These are phyloP conservation scores for Eimeria maxima DNA, from an alignment of 169 alveolate genomes.

Conservation along the genomic window DNA sequence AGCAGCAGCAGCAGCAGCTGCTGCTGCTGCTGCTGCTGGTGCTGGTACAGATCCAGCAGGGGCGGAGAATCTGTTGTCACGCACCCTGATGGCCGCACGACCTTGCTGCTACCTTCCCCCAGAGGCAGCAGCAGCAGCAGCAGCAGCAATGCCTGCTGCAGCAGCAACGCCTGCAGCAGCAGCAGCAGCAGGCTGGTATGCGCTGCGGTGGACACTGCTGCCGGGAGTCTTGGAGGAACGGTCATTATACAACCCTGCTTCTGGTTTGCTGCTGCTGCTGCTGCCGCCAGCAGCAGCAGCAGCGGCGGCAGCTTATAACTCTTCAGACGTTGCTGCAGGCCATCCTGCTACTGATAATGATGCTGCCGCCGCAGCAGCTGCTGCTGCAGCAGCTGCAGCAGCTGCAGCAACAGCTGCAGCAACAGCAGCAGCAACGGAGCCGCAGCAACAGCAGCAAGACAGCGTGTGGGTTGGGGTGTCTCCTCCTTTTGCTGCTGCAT, in stretches of 20 bases:
- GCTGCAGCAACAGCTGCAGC: not conserved
- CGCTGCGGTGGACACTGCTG: not conserved
- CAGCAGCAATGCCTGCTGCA: not conserved
- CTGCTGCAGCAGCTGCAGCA: not conserved
- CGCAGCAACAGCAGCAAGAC: not conserved
- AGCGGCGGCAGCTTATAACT: not conserved
- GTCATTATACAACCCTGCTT: slow-evolving; percentile 16
- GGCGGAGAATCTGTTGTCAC: not conserved
- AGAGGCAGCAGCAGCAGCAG: slow-evolving; percentile 11
- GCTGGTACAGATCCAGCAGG: too few relatives aligned
- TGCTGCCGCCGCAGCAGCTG: not conserved
- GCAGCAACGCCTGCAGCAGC: not conserved
- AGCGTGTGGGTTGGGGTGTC: not conserved
- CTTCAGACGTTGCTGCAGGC: not conserved
- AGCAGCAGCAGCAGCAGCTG: slow-evolving; percentile 21
- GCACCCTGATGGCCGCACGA: slow-evolving; percentile 14
- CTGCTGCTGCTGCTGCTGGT: slow-evolving; percentile 46
- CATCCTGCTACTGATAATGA: not conserved
- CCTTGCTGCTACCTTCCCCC: slow-evolving; percentile 13
- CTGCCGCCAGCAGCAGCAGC: slow-evolving; percentile 56
- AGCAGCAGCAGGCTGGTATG: not conserved
- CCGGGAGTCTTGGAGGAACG: not conserved
- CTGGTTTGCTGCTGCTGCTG: slow-evolving; percentile 38
- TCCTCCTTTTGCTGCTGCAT: slow-evolving; percentile 16
- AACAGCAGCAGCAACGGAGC: not conserved